Evolutionary conservation across 371 early-diverging fungal genomes (phyloP), one percentile per base, ranked within the genome.

Genomic region (Sporodiniella umbellata): DNA sequence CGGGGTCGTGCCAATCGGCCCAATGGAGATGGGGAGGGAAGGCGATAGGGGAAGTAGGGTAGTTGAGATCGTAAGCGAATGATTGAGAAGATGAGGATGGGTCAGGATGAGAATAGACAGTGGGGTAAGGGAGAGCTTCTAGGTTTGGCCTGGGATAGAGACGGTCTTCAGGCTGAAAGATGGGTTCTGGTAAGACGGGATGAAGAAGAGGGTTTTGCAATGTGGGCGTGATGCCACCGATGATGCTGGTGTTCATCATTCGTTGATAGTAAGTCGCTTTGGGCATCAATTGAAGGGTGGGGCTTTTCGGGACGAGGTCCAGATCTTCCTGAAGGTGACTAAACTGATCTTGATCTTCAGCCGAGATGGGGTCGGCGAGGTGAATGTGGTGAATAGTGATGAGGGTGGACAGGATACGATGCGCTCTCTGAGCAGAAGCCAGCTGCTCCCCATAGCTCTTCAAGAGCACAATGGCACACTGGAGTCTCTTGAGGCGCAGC

Each of bases 141-240:
- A 35, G 15, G n/a, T 35, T 14, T 35, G 35, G 35, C 5, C 5
- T 35, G 11, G 4, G 4, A 35, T 35, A 35, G 15, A 35, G 35
- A 5, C 35, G 14, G 5, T 8, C 5, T n/a, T 35, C n/a, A 14
- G 35, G 3, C 8, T 2, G n/a, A 4, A 15, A 35, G n/a, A n/a
- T n/a, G 35, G 35, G n/a, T 14, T 35, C n/a, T 35, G 35, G 35
- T n/a, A 35, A n/a, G 35, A 35, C 2, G 11, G 35, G n/a, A 5
- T 14, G 35, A 35, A 4, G 5, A 35, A n/a, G 8, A n/a, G 7
- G n/a, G 35, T n/a, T 35, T 35, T 66, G 68, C 40, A 71, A 60
- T 43, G 70, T 68, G 33, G 75, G 56, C 0, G 70, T 70, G n/a
- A 74, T 69, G 0, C 75, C 75, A 37, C 75, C 75, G 4, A 75